Evolutionary conservation across 1,284 basidiomycete species (phyloP).

Genomic region (Exobasidium rhododendri): DNA sequence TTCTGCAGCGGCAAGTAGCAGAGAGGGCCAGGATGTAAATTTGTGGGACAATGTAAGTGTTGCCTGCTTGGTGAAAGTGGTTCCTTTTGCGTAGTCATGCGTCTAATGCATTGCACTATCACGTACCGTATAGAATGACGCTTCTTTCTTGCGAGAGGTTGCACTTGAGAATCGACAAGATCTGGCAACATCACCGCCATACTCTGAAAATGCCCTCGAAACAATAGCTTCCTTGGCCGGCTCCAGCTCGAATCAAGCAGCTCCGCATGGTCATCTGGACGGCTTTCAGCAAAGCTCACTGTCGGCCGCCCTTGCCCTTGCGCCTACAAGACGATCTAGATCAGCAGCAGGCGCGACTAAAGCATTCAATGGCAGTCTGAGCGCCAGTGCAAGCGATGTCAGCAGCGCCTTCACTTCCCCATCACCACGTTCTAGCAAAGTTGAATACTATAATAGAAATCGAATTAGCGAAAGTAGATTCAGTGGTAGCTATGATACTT

Average conservation of each 20-base stretch:
- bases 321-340: background rate
- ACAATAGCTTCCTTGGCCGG: background rate
- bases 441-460: background rate
- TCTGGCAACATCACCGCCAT: background rate
- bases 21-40: conserved; percentile 1
- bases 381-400: background rate
- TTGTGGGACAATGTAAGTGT: conserved; percentile 10
- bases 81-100: no score
- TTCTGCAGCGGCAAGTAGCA: background rate
- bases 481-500: background rate
- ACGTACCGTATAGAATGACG: conserved; percentile 8
- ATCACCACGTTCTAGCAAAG: conserved; percentile 9
- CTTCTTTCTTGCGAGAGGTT: background rate
- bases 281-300: background rate
- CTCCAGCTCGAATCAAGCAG: background rate
- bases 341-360: background rate
- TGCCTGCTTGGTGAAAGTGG: no score
- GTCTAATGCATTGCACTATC: no score
- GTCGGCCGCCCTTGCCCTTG: background rate
- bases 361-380: background rate
- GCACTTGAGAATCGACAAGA: background rate
- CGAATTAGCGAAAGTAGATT: background rate
- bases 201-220: background rate
- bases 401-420: conserved; percentile 6
- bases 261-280: background rate